These are phyloP conservation scores for Pueraria montana DNA, from an alignment of 306 rosid species.

Conservation along the genomic window DNA sequence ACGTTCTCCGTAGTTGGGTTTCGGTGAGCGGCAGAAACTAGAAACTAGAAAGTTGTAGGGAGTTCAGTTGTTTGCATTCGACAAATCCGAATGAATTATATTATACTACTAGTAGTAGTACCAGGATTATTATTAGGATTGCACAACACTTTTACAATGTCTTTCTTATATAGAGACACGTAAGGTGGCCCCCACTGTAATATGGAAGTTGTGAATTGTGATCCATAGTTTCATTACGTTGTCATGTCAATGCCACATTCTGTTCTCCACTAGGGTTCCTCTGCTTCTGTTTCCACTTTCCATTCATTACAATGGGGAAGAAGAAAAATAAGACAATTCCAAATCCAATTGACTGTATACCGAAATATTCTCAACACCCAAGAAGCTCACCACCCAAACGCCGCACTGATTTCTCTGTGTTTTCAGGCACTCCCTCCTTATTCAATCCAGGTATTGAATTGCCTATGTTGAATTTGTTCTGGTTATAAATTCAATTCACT, in stretches of 20 bases:
- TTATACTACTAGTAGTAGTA: neutral
- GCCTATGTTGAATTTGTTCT: neutral
- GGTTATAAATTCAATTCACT: neutral
- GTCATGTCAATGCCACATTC: conserved; percentile 24
- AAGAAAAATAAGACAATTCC: conserved; percentile 39
- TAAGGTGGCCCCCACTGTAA: conserved; percentile 7
- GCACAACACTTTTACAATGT: neutral
- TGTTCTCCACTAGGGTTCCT: neutral
- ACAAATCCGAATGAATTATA: neutral
- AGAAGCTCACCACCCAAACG: neutral
- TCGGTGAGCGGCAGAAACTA: too few relatives aligned
- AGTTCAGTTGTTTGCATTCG: neutral
- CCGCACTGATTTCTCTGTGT: neutral
- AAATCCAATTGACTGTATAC: conserved; percentile 37
- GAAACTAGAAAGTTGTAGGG: too few relatives aligned
- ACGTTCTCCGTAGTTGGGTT: neutral
- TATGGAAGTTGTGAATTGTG: neutral
- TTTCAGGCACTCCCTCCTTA: neutral
- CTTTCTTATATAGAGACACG: neutral
- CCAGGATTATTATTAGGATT: neutral
- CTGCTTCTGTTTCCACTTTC: neutral
- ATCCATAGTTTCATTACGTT: conserved; percentile 9
- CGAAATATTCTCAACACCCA: neutral
- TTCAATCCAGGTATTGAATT: neutral
- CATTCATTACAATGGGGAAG: conserved; percentile 54